Base-by-base conservation (phyloP, 108 stramenopile genomes). In the Pinguiococcus pyrenoidosus region DNA sequence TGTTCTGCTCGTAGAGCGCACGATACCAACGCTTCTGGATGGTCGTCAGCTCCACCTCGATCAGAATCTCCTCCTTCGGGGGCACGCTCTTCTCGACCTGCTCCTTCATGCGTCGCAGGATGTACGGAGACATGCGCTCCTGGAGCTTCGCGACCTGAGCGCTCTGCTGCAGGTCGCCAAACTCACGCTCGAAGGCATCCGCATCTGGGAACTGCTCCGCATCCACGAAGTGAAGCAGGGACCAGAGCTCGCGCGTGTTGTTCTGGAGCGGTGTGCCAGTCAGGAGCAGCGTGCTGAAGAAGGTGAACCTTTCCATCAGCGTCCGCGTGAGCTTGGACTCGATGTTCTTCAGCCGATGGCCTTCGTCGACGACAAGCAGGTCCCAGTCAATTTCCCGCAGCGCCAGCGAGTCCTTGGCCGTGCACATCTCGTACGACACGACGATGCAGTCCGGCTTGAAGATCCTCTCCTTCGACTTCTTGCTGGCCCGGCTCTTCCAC, bases 251-350 rank as follows among this genome's bases (percentile, higher is more conserved):
- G 51, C 59, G 27, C 62, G 78, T 68, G 54, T 87, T 87, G 68
- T 84, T 89, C 59, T 90, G 89, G 46, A 91, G 74, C n/a, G 87
- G 93, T 0, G 94, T 96, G 32, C 94, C 96, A 1, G 96, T 94
- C 27, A 94, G 71, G 18, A 92, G 82, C 5, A 98, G 53, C 29
- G 72, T 78, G 52, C 73, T 74, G 20, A 74, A 56, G 58, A 84
- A 85, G n/a, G 45, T 32, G 42, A 87, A 83, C 9, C 52, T 40
- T 29, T 89, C 79, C 6, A 83, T 68, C 39, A 93, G 59, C 33
- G 79, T 84, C 39, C 67, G 48, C 10, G 88, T 82, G 27, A 93
- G 70, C 63, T 95, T 89, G 20, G 57, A 58, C 23, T 65, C 70
- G 48, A 82, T 81, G 59, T 92, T 96, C 62, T 97, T 97, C 44